Base-by-base conservation (phyloP, 345 rosid species). In the Eucalyptus rudis region DNA sequence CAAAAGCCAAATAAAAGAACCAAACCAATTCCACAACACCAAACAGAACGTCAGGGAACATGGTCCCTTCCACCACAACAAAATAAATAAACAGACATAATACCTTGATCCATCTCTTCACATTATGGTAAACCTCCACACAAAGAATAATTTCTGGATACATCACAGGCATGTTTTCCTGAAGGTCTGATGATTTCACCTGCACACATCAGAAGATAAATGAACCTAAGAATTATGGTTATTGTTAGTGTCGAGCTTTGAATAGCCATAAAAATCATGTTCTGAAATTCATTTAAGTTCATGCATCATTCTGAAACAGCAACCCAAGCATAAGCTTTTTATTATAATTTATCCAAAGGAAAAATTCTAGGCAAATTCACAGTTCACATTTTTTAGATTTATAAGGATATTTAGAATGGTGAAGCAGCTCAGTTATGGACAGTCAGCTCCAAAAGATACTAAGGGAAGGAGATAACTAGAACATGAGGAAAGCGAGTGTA, bases 111-210 rank as follows among this genome's bases (percentile, higher is more conserved):
- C 87, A 91, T 89, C 90, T 93, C 43, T 90, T 89, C 58, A 58
- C 64, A 88, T 89, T 88, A 89, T 97, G 94, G 91, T 94, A 95
- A 84, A 97, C 93, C 93, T 96, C 98, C 88, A 96, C 89, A 58
- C 95, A 94, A 62, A 97, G 93, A 91, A 96, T 91, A 86, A 94
- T 94, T 91, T 97, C 98, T 19, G 96, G 96, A 90, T 83, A 89
- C 86, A 68, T 87, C 66, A 92, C 91, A 87, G 94, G 89, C 33
- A 86, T 64, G 17, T 91, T 89, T 51, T 94, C 94, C 59, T 90
- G 90, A 87, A 89, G 79, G 49, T 89, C 91, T 64, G 93, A 90
- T 86, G 95, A 90, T 94, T 92, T 95, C 88, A 90, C 86, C 89
- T 90, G 91, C 93, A 91, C 90, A 66, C 87, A 29, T 87, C 88